Percentiles rank a stretch among this genome's conserved stretches.
Conservation (phyloP, 257 asterid species). For the Fraxinus pennsylvanica region DNA sequence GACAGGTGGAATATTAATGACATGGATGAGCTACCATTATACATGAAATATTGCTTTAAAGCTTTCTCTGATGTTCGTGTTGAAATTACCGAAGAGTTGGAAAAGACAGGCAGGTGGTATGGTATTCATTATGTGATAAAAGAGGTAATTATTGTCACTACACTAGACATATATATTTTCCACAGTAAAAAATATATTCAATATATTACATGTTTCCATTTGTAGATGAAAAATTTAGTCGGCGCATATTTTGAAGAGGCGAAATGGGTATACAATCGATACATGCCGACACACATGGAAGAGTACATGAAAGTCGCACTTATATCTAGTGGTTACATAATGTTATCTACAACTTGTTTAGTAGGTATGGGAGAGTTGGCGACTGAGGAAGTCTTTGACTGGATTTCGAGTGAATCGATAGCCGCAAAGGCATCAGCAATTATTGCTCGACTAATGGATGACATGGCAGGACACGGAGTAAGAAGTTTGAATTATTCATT, state of each 20-base stretch:
- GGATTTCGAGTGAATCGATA: conserved; percentile 29
- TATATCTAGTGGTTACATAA: neutral
- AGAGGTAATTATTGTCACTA: conserved; percentile 8
- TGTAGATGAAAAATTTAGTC: neutral
- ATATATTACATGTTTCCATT: neutral
- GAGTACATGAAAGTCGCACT: neutral
- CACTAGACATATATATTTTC: neutral
- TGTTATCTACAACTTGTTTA: conserved; percentile 15
- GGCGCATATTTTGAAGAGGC: conserved; percentile 26
- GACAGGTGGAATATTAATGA: conserved; percentile 31
- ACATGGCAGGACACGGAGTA: neutral
- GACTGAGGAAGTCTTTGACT: conserved; percentile 22
- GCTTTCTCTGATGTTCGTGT: conserved; percentile 10
- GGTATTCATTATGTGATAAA: conserved; percentile 12
- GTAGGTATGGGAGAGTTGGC: conserved; percentile 28
- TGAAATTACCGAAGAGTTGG: conserved; percentile 28
- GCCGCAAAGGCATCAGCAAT: neutral
- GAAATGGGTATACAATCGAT: conserved; percentile 19
- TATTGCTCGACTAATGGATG: neutral
- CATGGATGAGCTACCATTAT: conserved; percentile 19
- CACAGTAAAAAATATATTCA: neutral
- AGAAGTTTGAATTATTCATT: neutral
- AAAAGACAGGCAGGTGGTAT: neutral
- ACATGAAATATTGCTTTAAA: conserved; percentile 13
- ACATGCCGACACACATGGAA: neutral